These are phyloP conservation scores for Pythium phragmiticola DNA, from an alignment of 352 stramenopile genomes.

Conservation along the genomic window DNA sequence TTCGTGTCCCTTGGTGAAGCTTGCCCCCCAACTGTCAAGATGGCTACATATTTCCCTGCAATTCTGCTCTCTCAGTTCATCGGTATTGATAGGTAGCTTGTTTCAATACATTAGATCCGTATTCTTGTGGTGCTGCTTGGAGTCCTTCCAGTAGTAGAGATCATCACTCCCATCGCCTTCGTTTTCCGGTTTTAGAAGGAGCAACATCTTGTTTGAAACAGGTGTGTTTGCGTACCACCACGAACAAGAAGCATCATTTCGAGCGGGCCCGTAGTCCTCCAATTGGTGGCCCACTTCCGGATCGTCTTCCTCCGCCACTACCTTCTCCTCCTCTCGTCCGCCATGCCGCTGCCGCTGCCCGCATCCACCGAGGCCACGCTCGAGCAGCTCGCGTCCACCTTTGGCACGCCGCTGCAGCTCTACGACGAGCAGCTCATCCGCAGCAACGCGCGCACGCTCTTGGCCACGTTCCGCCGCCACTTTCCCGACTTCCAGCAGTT, in stretches of 20 bases:
- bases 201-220: background rate
- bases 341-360: constrained; percentile 58
- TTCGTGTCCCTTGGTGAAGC: background rate
- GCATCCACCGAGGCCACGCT: constrained; percentile 40
- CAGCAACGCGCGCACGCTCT: constrained; percentile 67
- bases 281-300: constrained; percentile 2
- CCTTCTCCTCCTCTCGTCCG: background rate
- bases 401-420: constrained; percentile 86
- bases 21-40: background rate
- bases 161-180: constrained; percentile 9
- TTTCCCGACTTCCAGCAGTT: constrained; percentile 89
- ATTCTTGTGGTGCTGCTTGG: constrained; percentile 13
- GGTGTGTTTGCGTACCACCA: constrained; percentile 17
- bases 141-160: constrained; percentile 1
- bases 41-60: constrained; percentile 14
- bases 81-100: constrained; percentile 1
- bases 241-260: constrained; percentile 1
- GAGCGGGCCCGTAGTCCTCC: background rate
- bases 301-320: too few species aligned
- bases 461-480: constrained; percentile 67
- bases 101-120: constrained; percentile 23
- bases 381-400: constrained; percentile 65
- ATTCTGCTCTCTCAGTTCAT: constrained; percentile 19
- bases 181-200: constrained; percentile 11
- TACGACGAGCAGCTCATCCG: constrained; percentile 88